These are phyloP conservation scores for Dryadomyces quercus-mongolicae DNA, from an alignment of 2,329 filamentous ascomycete species.

Conservation along the genomic window DNA sequence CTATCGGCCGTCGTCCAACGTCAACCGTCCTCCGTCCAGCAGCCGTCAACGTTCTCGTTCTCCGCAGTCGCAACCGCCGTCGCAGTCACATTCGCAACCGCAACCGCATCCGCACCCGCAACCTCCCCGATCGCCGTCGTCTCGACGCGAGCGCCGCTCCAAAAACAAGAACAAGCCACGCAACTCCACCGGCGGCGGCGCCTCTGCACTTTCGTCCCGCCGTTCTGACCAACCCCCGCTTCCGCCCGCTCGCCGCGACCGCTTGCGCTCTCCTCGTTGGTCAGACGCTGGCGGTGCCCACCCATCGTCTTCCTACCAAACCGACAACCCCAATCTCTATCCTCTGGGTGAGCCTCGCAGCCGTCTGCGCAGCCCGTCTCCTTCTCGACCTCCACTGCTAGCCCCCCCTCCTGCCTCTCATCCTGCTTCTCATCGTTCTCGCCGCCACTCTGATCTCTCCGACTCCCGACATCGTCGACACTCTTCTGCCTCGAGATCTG, in stretches of 20 bases:
- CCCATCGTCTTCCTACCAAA: neutral
- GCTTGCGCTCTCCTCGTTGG: slow-evolving; percentile 16
- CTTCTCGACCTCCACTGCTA: neutral
- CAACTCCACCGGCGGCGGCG: slow-evolving; percentile 2
- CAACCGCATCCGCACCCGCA: neutral
- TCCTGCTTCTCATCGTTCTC: neutral
- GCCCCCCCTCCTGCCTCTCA: neutral
- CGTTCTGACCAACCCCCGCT: slow-evolving; percentile 8
- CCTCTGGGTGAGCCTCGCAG: slow-evolving; percentile 12
- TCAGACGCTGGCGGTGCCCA: slow-evolving; percentile 1
- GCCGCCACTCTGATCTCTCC: neutral
- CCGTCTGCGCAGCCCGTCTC: slow-evolving; percentile 10
- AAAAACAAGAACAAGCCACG: neutral
- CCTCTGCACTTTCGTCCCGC: slow-evolving; percentile 11
- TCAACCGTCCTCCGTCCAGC: neutral
- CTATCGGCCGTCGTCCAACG: neutral
- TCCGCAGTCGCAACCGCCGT: neutral
- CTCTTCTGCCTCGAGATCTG: neutral
- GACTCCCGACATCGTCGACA: neutral
- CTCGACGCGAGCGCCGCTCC: neutral
- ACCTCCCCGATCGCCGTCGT: neutral
- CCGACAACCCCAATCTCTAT: slow-evolving; percentile 11
- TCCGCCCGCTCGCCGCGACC: slow-evolving; percentile 11
- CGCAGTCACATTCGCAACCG: neutral
- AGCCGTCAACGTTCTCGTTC: slow-evolving; percentile 1